Conservation (phyloP, 2,329 filamentous ascomycete genomes). For the Hysterium pulicare region DNA sequence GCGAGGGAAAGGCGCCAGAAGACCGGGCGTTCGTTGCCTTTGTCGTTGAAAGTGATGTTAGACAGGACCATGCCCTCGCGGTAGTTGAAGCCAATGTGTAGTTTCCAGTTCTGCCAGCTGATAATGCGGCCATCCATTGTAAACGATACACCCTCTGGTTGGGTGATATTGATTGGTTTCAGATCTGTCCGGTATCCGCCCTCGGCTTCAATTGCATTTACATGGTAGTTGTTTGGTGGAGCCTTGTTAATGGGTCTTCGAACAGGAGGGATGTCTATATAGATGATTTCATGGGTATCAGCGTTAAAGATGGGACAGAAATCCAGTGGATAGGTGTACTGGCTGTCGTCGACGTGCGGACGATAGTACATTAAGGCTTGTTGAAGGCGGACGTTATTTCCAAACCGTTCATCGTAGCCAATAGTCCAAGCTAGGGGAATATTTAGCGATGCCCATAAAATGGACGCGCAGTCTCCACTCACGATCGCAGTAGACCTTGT, state of each 20-base stretch:
- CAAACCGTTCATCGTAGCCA: slow-evolving; percentile 87
- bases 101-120: slow-evolving; percentile 89
- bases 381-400: slow-evolving; percentile 73
- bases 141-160: slow-evolving; percentile 87
- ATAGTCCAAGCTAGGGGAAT: slow-evolving; percentile 73
- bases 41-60: slow-evolving; percentile 87
- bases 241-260: slow-evolving; percentile 71
- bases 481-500: slow-evolving; percentile 93
- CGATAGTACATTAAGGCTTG: slow-evolving; percentile 96
- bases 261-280: slow-evolving; percentile 78
- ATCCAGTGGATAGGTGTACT: slow-evolving; percentile 88
- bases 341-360: slow-evolving; percentile 77
- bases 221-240: slow-evolving; percentile 75
- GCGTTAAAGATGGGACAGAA: slow-evolving; percentile 91
- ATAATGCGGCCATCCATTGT: slow-evolving; percentile 69
- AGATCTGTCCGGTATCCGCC: slow-evolving; percentile 75
- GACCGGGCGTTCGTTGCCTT: slow-evolving; percentile 68
- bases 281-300: slow-evolving; percentile 72
- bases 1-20: slow-evolving; percentile 88
- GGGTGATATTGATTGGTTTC: slow-evolving; percentile 84
- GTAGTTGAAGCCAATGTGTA: slow-evolving; percentile 94
- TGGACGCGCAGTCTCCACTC: slow-evolving; percentile 34
- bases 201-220: slow-evolving; percentile 65
- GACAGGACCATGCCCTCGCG: slow-evolving; percentile 86
- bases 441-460: slow-evolving; percentile 11